Evolutionary conservation across 2,329 filamentous ascomycete genomes (phyloP).

Genomic region (Mycosphaerella sp.): DNA sequence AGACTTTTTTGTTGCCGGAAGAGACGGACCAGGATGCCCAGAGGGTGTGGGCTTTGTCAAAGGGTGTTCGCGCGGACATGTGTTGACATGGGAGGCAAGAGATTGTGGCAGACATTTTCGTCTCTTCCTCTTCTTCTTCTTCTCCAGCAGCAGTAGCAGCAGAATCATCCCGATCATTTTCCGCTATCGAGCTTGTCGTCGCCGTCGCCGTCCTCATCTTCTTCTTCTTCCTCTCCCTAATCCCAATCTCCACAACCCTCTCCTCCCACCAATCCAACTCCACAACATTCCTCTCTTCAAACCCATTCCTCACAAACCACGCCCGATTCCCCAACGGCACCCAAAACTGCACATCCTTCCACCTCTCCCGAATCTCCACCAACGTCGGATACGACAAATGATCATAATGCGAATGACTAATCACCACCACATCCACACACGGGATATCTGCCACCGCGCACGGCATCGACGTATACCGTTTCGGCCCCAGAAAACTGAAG

Average conservation of each 20-base stretch:
- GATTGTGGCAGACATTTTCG: slow-evolving; percentile 60
- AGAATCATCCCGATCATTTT: too few relatives aligned
- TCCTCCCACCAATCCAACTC: slow-evolving; percentile 97
- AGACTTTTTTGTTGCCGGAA: slow-evolving; percentile 70
- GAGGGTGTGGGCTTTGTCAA: slow-evolving; percentile 69
- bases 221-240: slow-evolving; percentile 6
- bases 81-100: slow-evolving; percentile 83
- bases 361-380: slow-evolving; percentile 59
- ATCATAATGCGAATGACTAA: slow-evolving; percentile 86
- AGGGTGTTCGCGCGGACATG: slow-evolving; percentile 59
- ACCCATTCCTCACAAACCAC: slow-evolving; percentile 70
- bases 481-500: slow-evolving; percentile 62
- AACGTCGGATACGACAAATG: slow-evolving; percentile 76
- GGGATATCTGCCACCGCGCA: slow-evolving; percentile 75
- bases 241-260: slow-evolving; percentile 61
- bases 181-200: too few relatives aligned
- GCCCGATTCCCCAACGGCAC: slow-evolving; percentile 74
- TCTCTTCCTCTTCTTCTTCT: background rate
- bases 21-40: slow-evolving; percentile 83
- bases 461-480: slow-evolving; percentile 70
- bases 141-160: too few relatives aligned
- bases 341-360: slow-evolving; percentile 80
- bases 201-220: too few relatives aligned
- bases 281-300: slow-evolving; percentile 60
- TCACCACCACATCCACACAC: slow-evolving; percentile 64